Evolutionary conservation across 2,329 filamentous ascomycete species (phyloP).

Genomic region (Harringtonia lauricola): DNA sequence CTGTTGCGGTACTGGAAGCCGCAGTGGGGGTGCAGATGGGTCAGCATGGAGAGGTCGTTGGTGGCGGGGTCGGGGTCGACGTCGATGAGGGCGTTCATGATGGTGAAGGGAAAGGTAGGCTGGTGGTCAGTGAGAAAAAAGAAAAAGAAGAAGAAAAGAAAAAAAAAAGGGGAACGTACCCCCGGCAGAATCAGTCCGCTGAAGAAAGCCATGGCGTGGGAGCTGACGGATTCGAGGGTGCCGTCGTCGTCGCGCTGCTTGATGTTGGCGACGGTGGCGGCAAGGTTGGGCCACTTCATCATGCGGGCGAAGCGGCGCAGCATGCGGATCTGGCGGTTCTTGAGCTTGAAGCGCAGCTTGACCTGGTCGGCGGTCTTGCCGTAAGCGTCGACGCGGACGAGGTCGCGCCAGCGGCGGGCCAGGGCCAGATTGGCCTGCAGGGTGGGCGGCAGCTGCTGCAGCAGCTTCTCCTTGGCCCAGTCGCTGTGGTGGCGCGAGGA

Average conservation of each 20-base stretch:
- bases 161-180: slow-evolving; percentile 26
- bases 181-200: slow-evolving; percentile 64
- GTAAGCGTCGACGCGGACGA: slow-evolving; percentile 54
- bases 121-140: slow-evolving; percentile 12
- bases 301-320: slow-evolving; percentile 57
- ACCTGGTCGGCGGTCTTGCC: slow-evolving; percentile 44
- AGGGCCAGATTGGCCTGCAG: slow-evolving; percentile 65
- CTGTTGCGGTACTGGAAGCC: slow-evolving; percentile 67
- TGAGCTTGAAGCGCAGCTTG: slow-evolving; percentile 51
- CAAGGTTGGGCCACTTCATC: slow-evolving; percentile 69
- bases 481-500: slow-evolving; percentile 50
- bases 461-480: slow-evolving; percentile 52
- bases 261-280: slow-evolving; percentile 50
- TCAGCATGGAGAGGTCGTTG: slow-evolving; percentile 54
- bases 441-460: slow-evolving; percentile 54
- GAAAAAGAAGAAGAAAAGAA: not conserved
- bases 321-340: slow-evolving; percentile 57
- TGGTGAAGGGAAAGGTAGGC: slow-evolving; percentile 58
- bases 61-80: slow-evolving; percentile 59
- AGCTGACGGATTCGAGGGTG: slow-evolving; percentile 48
- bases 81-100: slow-evolving; percentile 70
- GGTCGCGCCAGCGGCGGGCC: slow-evolving; percentile 62
- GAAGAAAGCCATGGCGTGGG: slow-evolving; percentile 68
- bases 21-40: slow-evolving; percentile 55
- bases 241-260: slow-evolving; percentile 48